These are phyloP conservation scores for Mycena pura DNA, from an alignment of 768 basidiomycete species.

Conservation along the genomic window DNA sequence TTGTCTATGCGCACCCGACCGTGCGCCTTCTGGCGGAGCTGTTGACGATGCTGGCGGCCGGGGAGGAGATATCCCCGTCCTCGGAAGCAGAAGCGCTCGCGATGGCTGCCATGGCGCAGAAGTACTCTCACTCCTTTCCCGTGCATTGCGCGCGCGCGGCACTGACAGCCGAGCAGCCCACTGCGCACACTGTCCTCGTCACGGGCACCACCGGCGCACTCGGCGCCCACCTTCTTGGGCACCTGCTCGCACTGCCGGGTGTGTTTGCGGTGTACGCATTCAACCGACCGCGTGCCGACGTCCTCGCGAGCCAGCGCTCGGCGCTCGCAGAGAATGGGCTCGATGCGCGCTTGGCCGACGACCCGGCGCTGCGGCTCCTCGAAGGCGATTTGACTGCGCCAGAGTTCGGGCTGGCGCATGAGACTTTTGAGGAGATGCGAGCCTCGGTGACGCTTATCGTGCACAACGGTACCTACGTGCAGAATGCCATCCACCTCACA, in stretches of 20 bases:
- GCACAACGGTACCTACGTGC: conserved; percentile 42
- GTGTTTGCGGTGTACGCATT: conserved; percentile 38
- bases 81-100: too few species aligned
- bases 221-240: conserved; percentile 37
- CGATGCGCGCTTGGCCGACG: conserved; percentile 27
- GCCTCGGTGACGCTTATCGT: conserved; percentile 33
- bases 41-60: conserved; percentile 4
- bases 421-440: conserved; percentile 26
- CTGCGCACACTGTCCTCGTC: conserved; percentile 30
- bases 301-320: conserved; percentile 37
- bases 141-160: background rate
- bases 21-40: conserved; percentile 25
- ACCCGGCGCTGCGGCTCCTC: conserved; percentile 31
- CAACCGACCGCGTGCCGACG: conserved; percentile 31
- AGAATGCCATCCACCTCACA: too few species aligned
- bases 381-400: conserved; percentile 26
- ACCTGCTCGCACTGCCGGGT: conserved; percentile 25
- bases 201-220: conserved; percentile 45
- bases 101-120: conserved; percentile 28
- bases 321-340: conserved; percentile 35
- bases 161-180: background rate
- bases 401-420: conserved; percentile 14
- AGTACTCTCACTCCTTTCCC: conserved; percentile 16
- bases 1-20: conserved; percentile 38
- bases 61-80: background rate